phyloP scores from a whole-genome alignment of 2,329 filamentous ascomycete genomes.

The Cladobotryum mycophilum region DNA sequence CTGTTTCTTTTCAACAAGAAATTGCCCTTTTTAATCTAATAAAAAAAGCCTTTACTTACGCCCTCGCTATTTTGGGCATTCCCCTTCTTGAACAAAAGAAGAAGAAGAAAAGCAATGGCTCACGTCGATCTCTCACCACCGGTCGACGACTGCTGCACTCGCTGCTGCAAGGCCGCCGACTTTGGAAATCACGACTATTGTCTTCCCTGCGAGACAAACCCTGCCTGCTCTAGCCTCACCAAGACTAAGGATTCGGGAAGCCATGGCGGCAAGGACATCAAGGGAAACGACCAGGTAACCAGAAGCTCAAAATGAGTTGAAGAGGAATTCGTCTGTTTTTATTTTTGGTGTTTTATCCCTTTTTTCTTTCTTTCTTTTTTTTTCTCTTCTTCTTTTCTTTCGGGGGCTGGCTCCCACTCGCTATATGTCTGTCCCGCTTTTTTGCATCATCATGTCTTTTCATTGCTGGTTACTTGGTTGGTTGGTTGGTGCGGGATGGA shows the following conservation, averaged over 20 bases:
- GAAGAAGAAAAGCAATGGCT: constrained; percentile 8
- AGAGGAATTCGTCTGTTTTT: too few species aligned
- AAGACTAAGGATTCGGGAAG: constrained; percentile 4
- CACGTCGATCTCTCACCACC: constrained; percentile 10
- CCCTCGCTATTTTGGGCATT: background rate
- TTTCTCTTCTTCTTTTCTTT: background rate
- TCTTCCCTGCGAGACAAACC: constrained; percentile 21
- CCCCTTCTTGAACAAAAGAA: too few species aligned
- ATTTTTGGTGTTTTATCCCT: too few species aligned
- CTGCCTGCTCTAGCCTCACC: constrained; percentile 15
- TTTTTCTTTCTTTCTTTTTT: background rate
- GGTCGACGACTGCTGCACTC: constrained; percentile 22
- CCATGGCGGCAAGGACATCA: background rate
- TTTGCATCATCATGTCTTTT: background rate
- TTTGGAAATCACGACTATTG: constrained; percentile 28
- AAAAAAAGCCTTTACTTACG: background rate
- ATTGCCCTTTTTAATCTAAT: background rate
- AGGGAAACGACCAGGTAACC: background rate
- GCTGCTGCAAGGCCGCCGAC: constrained; percentile 26
- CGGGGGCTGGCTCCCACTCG: background rate
- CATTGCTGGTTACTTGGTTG: too few species aligned
- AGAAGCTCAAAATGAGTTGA: background rate
- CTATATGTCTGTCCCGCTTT: background rate
- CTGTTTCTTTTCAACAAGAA: background rate
- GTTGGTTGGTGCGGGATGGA: too few species aligned